phyloP scores from a whole-genome alignment of 2,329 filamentous ascomycete genomes.

The Allantophomopsis lycopodina region DNA sequence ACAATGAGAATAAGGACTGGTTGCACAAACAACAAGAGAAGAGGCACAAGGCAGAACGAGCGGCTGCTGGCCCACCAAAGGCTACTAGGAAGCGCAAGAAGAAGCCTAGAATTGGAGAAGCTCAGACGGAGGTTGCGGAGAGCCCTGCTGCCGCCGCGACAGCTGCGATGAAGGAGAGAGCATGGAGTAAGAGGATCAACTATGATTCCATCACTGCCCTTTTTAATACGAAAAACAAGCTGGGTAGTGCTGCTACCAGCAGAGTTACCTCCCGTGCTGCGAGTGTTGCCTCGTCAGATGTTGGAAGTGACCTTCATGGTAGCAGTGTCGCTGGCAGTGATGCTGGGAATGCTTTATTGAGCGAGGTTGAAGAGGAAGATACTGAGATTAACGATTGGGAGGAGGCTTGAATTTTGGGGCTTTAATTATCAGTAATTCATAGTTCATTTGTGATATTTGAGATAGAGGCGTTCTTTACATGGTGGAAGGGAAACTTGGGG shows the following conservation, averaged over 20 bases:
- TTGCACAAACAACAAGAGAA: conserved; percentile 78
- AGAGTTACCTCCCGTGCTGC: conserved; percentile 29
- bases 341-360: neutral
- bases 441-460: too few species aligned
- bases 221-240: conserved; percentile 32
- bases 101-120: conserved; percentile 46
- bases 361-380: conserved; percentile 17
- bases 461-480: too few species aligned
- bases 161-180: conserved; percentile 52
- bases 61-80: conserved; percentile 37
- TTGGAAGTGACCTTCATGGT: neutral
- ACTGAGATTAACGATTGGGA: conserved; percentile 14
- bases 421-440: too few species aligned
- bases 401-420: neutral
- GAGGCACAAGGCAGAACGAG: conserved; percentile 58
- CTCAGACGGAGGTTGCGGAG: conserved; percentile 49
- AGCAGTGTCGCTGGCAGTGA: conserved; percentile 1
- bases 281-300: neutral
- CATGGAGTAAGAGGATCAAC: conserved; percentile 63
- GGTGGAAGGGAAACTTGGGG: too few species aligned
- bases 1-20: conserved; percentile 90
- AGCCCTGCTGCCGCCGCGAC: conserved; percentile 57
- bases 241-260: conserved; percentile 32
- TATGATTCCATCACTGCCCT: conserved; percentile 49
- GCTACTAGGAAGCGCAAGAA: conserved; percentile 40